These are phyloP conservation scores for Eutrema yunnanense DNA, from an alignment of 345 rosid genomes.

Conservation along the genomic window DNA sequence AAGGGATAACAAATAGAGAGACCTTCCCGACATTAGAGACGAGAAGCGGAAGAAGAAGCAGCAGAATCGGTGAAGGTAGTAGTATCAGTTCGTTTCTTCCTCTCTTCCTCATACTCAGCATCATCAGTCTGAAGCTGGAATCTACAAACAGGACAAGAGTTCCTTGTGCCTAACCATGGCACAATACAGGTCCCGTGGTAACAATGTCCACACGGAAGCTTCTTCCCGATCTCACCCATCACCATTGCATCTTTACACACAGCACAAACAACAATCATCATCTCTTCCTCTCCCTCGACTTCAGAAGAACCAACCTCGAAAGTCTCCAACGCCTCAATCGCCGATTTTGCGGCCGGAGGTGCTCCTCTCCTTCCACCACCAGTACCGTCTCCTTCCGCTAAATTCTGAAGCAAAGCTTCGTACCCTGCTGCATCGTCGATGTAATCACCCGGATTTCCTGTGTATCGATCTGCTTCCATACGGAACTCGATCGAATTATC, in stretches of 20 bases:
- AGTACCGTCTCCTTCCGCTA: constrained; percentile 56
- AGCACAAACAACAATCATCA: constrained; percentile 35
- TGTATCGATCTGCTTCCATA: constrained; percentile 44
- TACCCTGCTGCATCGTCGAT: constrained; percentile 51
- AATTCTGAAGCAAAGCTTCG: constrained; percentile 57
- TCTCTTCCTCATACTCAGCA: constrained; percentile 56
- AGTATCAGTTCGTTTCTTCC: constrained; percentile 29
- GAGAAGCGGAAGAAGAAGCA: constrained; percentile 3
- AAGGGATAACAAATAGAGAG: background rate
- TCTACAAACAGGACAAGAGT: constrained; percentile 70
- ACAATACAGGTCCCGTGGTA: constrained; percentile 65
- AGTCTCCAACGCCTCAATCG: constrained; percentile 36
- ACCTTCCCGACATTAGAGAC: background rate
- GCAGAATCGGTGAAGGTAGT: background rate
- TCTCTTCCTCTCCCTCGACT: constrained; percentile 28
- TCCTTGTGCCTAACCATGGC: constrained; percentile 67
- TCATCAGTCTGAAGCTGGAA: constrained; percentile 66
- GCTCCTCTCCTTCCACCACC: constrained; percentile 55
- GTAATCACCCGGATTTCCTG: constrained; percentile 57
- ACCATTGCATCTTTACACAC: constrained; percentile 54
- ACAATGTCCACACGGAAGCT: constrained; percentile 60
- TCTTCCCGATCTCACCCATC: constrained; percentile 48
- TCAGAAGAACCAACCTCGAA: constrained; percentile 29
- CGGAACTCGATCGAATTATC: constrained; percentile 65
- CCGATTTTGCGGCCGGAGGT: constrained; percentile 56